A percentile compares a stretch with the other conserved stretches of the same genome.
Conservation (phyloP, 164 flowering plant genomes). For the Vitis rotundifolia region DNA sequence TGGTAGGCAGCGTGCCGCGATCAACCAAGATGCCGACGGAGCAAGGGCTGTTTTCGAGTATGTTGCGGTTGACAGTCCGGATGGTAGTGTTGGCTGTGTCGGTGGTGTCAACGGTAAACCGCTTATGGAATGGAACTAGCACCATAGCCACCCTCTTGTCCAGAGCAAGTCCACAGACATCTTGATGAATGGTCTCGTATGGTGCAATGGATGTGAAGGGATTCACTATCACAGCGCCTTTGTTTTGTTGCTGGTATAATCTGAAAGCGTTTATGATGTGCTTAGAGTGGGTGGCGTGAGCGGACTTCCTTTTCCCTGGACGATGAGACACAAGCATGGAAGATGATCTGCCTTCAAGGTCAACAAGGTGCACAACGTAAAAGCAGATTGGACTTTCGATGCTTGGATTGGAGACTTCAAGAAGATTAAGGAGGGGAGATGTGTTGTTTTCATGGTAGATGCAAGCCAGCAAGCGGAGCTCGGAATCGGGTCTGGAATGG, state of each 20-base stretch:
- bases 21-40: slow-evolving; percentile 60
- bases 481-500: slow-evolving; percentile 12
- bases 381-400: slow-evolving; percentile 28
- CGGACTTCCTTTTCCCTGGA: not conserved
- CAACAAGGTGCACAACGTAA: slow-evolving; percentile 34
- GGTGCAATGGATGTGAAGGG: slow-evolving; percentile 39
- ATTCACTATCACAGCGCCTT: slow-evolving; percentile 7
- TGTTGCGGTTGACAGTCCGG: slow-evolving; percentile 31
- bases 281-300: not conserved
- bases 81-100: slow-evolving; percentile 5
- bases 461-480: slow-evolving; percentile 34
- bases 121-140: slow-evolving; percentile 57
- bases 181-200: slow-evolving; percentile 47
- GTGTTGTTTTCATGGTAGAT: slow-evolving; percentile 25
- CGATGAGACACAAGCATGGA: slow-evolving; percentile 26
- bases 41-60: slow-evolving; percentile 51
- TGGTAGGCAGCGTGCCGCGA: slow-evolving; percentile 15
- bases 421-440: slow-evolving; percentile 28
- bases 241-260: slow-evolving; percentile 4
- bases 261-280: slow-evolving; percentile 29
- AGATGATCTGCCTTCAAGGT: slow-evolving; percentile 35
- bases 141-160: slow-evolving; percentile 32
- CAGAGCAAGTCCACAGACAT: slow-evolving; percentile 39
- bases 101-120: slow-evolving; percentile 9
- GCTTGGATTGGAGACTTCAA: slow-evolving; percentile 35